Evolutionary conservation across 176 grass and related monocot genomes (phyloP).

Genomic region (Puya raimondii): DNA sequence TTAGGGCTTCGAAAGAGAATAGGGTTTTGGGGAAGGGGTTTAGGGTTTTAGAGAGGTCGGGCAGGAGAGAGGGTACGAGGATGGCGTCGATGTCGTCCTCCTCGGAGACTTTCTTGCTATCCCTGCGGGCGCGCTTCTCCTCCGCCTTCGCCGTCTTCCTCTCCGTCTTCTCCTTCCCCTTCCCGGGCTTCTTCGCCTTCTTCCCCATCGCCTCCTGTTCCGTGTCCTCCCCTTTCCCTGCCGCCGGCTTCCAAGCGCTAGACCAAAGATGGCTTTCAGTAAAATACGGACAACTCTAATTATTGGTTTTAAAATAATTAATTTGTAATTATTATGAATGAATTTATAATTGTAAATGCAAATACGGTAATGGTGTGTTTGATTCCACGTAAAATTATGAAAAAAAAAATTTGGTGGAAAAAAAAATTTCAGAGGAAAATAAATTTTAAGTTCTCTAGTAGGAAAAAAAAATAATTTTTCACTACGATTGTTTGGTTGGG

Average conservation of each 20-base stretch:
- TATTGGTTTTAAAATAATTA: no score
- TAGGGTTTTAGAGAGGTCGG: not conserved
- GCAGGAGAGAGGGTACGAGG: constrained; percentile 37
- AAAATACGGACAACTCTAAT: no score
- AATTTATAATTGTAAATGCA: no score
- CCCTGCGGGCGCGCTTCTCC: constrained; percentile 77
- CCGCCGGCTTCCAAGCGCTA: not conserved
- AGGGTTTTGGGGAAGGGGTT: not conserved
- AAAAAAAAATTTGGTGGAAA: no score
- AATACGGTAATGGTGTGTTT: no score
- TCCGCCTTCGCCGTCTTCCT: constrained; percentile 77
- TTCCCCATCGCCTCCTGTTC: constrained; percentile 52
- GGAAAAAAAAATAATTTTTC: no score
- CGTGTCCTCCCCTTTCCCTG: constrained; percentile 2
- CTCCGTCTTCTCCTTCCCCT: constrained; percentile 96
- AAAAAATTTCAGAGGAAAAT: no score
- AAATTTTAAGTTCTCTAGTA: no score
- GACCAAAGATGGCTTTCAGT: no score
- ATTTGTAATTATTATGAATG: no score
- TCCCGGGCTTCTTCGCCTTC: constrained; percentile 89
- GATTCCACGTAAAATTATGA: no score
- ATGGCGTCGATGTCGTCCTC: constrained; percentile 97
- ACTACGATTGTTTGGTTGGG: no score
- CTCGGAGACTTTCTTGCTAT: constrained; percentile 57
- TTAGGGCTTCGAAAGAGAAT: constrained; percentile 8